phyloP scores from a whole-genome alignment of 139 green algal species.

The Coelastrella sp. region DNA sequence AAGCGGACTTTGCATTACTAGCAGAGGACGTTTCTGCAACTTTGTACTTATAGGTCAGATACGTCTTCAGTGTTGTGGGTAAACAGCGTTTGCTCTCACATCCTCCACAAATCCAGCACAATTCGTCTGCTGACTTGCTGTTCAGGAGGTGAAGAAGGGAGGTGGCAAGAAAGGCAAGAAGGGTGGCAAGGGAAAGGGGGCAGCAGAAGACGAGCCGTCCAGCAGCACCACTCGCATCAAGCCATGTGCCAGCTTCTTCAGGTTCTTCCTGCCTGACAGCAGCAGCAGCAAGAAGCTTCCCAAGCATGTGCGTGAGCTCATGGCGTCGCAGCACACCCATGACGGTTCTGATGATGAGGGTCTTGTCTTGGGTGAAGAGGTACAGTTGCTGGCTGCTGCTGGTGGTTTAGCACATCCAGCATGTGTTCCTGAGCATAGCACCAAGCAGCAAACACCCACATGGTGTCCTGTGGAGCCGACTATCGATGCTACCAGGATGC shows the following conservation, averaged over 20 bases:
- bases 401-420: too few species aligned
- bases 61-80: not conserved
- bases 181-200: not conserved
- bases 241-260: slow-evolving; percentile 46
- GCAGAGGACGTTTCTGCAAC: not conserved
- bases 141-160: slow-evolving; percentile 29
- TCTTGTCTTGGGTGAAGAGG: too few species aligned
- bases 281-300: not conserved
- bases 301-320: slow-evolving; percentile 4
- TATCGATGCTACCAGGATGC: too few species aligned
- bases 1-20: not conserved
- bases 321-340: not conserved
- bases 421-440: too few species aligned
- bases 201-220: not conserved
- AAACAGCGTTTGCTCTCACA: not conserved
- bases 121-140: not conserved
- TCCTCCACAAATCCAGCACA: too few species aligned
- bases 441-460: too few species aligned
- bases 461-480: too few species aligned
- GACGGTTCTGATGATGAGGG: not conserved
- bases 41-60: not conserved
- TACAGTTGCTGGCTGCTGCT: too few species aligned
- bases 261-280: slow-evolving; percentile 44
- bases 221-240: slow-evolving; percentile 12
- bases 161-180: slow-evolving; percentile 33